phyloP scores from a whole-genome alignment of 129 eudicot species.

The Helichrysum umbraculigerum region DNA sequence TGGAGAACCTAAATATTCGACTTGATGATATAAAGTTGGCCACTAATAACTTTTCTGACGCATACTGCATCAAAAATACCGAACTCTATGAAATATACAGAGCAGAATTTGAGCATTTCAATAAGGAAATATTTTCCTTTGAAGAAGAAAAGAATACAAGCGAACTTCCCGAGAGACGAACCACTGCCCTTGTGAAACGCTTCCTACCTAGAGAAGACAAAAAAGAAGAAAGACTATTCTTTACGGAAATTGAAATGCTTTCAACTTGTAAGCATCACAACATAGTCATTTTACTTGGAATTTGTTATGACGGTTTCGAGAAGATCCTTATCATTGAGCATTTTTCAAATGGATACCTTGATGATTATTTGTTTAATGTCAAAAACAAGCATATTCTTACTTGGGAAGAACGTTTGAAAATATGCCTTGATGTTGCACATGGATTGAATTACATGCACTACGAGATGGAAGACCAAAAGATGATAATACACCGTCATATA shows the following conservation, averaged over 20 bases:
- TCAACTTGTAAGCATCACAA: not conserved
- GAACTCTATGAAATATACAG: not conserved
- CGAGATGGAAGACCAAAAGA: too few species aligned
- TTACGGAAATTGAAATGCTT: not conserved
- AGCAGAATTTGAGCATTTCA: not conserved
- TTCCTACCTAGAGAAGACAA: not conserved
- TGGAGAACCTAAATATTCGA: not conserved
- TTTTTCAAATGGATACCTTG: not conserved
- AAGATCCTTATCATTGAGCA: not conserved
- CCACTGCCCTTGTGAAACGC: not conserved
- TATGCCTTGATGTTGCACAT: too few species aligned
- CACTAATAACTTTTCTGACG: not conserved
- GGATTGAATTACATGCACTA: too few species aligned
- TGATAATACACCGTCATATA: too few species aligned
- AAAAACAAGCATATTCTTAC: not conserved
- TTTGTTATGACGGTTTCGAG: conserved; percentile 2
- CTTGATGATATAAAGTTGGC: not conserved
- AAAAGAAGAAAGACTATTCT: not conserved
- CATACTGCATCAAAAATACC: not conserved
- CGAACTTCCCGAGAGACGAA: not conserved
- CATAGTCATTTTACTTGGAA: not conserved
- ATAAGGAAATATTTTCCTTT: not conserved
- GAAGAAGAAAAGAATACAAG: not conserved
- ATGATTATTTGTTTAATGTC: not conserved
- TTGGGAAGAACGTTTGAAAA: not conserved